Conservation (phyloP, 352 stramenopile species). For the Thraustochytrium striatum region DNA sequence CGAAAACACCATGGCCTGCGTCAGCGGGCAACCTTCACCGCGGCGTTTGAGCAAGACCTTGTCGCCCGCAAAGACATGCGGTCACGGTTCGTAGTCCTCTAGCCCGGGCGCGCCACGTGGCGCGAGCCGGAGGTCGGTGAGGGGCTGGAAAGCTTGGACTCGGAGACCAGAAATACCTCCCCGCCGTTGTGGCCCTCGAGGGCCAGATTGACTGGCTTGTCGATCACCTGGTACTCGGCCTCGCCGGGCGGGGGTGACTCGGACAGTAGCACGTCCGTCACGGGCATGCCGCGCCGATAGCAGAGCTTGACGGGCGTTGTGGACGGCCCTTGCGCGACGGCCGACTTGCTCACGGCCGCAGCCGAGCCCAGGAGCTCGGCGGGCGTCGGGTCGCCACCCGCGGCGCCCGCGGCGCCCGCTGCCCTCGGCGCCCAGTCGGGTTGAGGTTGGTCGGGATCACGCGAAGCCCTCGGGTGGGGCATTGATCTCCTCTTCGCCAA, state of each 20-base stretch:
- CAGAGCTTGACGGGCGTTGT: constrained; percentile 47
- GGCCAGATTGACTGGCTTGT: constrained; percentile 30
- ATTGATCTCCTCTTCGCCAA: constrained; percentile 16
- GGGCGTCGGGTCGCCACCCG: neutral
- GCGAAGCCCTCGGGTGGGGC: constrained; percentile 19
- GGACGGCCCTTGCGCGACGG: neutral
- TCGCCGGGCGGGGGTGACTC: neutral
- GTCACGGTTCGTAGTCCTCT: constrained; percentile 15
- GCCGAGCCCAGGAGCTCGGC: neutral
- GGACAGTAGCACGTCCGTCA: constrained; percentile 31
- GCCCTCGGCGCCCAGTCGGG: constrained; percentile 19
- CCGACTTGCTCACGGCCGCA: neutral
- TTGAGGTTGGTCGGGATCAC: constrained; percentile 42
- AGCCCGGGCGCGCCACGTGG: neutral
- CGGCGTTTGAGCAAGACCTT: constrained; percentile 12
- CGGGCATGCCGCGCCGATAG: constrained; percentile 46
- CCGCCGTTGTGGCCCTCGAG: neutral
- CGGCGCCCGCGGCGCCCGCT: neutral
- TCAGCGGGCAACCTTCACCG: constrained; percentile 30
- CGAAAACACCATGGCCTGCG: constrained; percentile 23
- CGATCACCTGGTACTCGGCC: constrained; percentile 42
- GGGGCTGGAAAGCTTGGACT: constrained; percentile 13
- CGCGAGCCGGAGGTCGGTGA: constrained; percentile 34
- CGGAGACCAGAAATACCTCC: constrained; percentile 38
- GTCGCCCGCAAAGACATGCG: neutral